These are phyloP conservation scores for Colletotrichum godetiae DNA, from an alignment of 2,329 filamentous ascomycete genomes.

Conservation along the genomic window DNA sequence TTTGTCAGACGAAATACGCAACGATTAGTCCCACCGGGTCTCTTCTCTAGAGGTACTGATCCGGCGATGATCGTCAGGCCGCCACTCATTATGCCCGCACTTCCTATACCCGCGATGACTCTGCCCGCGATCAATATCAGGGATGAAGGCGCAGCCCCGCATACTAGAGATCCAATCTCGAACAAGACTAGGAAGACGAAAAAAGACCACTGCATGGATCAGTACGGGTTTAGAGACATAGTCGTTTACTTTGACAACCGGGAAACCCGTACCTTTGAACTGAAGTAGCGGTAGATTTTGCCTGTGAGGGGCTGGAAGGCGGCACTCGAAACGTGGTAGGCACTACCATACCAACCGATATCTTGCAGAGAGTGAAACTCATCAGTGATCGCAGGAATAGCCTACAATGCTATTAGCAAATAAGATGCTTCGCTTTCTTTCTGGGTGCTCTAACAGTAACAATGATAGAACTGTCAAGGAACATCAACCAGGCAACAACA, in stretches of 20 bases:
- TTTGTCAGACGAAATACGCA: not conserved
- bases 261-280: constrained; percentile 46
- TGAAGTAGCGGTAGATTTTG: constrained; percentile 46
- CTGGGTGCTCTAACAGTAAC: constrained; percentile 45
- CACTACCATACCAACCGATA: constrained; percentile 58
- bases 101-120: constrained; percentile 59
- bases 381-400: constrained; percentile 49
- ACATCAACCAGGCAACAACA: constrained; percentile 39
- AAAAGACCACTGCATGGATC: constrained; percentile 47
- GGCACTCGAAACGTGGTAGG: constrained; percentile 46
- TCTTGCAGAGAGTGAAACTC: constrained; percentile 52
- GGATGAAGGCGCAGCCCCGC: constrained; percentile 55
- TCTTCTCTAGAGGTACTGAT: constrained; percentile 43
- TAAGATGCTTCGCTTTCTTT: no score
- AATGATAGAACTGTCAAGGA: constrained; percentile 48
- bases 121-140: constrained; percentile 61
- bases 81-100: constrained; percentile 54
- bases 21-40: constrained; percentile 42
- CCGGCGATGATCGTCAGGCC: constrained; percentile 47
- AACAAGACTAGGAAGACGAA: constrained; percentile 45
- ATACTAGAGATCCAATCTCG: constrained; percentile 58
- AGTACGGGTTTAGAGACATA: constrained; percentile 35
- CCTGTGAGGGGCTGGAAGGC: constrained; percentile 44
- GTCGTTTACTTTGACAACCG: not conserved
- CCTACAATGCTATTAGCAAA: constrained; percentile 36